Conservation (phyloP, 2,329 filamentous ascomycete genomes). For the Conoideocrella luteorostrata region DNA sequence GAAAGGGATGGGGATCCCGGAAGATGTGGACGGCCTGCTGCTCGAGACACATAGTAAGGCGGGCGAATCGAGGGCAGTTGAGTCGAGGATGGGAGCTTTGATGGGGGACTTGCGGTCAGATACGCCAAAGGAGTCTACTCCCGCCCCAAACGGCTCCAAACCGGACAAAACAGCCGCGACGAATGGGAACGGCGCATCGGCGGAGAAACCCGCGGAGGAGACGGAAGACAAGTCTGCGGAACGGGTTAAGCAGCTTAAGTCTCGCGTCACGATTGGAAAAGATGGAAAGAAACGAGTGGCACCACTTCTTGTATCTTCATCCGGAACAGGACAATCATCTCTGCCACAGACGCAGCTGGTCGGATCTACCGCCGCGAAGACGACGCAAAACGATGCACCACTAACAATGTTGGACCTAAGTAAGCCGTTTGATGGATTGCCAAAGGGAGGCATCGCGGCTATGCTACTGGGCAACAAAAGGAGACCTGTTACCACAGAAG, state of each 20-base stretch:
- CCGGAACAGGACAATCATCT: constrained; percentile 79
- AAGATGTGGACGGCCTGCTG: constrained; percentile 81
- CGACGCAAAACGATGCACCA: constrained; percentile 62
- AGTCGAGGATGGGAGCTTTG: constrained; percentile 94
- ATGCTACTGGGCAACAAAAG: constrained; percentile 91
- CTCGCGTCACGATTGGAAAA: constrained; percentile 88
- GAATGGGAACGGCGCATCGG: constrained; percentile 31
- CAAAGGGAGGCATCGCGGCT: constrained; percentile 78
- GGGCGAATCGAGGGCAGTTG: constrained; percentile 80
- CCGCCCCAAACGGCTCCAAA: constrained; percentile 48
- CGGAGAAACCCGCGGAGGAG: constrained; percentile 34
- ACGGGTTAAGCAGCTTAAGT: constrained; percentile 63
- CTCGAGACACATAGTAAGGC: constrained; percentile 90
- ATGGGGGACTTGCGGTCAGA: constrained; percentile 75
- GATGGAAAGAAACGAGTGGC: constrained; percentile 96
- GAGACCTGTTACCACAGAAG: constrained; percentile 67
- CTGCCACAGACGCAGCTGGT: constrained; percentile 84
- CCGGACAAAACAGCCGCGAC: constrained; percentile 31
- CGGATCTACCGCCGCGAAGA: constrained; percentile 61
- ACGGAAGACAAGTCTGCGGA: constrained; percentile 47
- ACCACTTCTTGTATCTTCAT: constrained; percentile 84
- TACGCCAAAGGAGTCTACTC: constrained; percentile 41
- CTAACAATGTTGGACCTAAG: constrained; percentile 83
- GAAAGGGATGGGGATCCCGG: constrained; percentile 82
- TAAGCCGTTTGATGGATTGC: constrained; percentile 88